A percentile compares a stretch with the other conserved stretches of the same genome.
Evolutionary conservation across 176 grass and related monocot species (phyloP).

Genomic region (Elymus sibiricus): DNA sequence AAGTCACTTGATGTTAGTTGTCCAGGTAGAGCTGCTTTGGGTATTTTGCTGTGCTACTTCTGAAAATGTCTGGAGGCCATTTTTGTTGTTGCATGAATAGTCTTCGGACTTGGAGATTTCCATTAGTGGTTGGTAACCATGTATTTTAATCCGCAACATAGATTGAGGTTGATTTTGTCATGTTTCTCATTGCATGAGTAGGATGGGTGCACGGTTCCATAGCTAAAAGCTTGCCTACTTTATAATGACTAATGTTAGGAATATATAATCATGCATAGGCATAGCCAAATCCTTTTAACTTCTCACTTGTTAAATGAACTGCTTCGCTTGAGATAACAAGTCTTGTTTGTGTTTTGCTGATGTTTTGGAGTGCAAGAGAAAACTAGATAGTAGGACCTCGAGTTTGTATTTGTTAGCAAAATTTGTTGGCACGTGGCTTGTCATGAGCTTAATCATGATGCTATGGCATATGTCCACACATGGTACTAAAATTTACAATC

Average conservation of each 20-base stretch:
- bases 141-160: neutral
- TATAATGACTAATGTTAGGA: neutral
- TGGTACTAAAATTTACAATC: neutral
- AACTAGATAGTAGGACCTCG: neutral
- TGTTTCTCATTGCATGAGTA: constrained; percentile 6
- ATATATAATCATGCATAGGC: neutral
- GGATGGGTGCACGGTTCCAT: neutral
- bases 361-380: constrained; percentile 13
- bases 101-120: neutral
- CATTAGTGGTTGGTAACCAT: neutral
- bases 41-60: neutral
- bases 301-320: constrained; percentile 9
- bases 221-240: neutral
- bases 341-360: neutral
- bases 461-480: neutral
- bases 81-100: neutral
- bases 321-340: neutral
- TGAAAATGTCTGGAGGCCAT: neutral
- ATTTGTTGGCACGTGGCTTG: constrained; percentile 1
- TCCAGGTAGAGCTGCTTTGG: neutral
- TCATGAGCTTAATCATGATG: neutral
- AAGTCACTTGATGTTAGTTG: neutral
- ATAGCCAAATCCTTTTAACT: neutral
- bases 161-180: neutral
- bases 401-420: neutral